phyloP scores from a whole-genome alignment of 768 basidiomycete species.

The Gautieria morchelliformis region DNA sequence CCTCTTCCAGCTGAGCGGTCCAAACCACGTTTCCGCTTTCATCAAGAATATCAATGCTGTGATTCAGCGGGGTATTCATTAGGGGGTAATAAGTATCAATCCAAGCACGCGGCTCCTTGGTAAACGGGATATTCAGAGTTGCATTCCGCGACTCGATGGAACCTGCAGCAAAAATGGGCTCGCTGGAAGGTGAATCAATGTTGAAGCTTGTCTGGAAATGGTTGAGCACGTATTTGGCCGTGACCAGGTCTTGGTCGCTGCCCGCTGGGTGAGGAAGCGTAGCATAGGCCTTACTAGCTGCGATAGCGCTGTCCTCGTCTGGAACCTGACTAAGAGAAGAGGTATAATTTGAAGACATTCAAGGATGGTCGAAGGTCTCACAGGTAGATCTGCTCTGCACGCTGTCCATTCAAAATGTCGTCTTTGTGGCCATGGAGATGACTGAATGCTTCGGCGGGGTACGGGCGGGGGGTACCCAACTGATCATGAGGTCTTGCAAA shows the following conservation, averaged over 20 bases:
- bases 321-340: slow-evolving; percentile 39
- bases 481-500: background rate
- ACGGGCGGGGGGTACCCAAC: background rate
- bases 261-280: slow-evolving; percentile 69
- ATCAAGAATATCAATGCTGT: slow-evolving; percentile 56
- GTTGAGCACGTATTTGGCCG: slow-evolving; percentile 56
- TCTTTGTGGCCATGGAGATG: slow-evolving; percentile 2
- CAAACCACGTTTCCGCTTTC: slow-evolving; percentile 45
- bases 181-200: slow-evolving; percentile 28
- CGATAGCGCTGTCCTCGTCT: slow-evolving; percentile 44
- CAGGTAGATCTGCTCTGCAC: slow-evolving; percentile 38
- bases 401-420: slow-evolving; percentile 20
- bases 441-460: background rate
- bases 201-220: slow-evolving; percentile 60
- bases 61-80: slow-evolving; percentile 67
- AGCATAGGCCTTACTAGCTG: slow-evolving; percentile 48
- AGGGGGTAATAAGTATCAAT: slow-evolving; percentile 85
- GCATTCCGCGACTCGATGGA: slow-evolving; percentile 55
- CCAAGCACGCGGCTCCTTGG: slow-evolving; percentile 57
- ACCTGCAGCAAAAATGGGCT: slow-evolving; percentile 64
- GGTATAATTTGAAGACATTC: background rate
- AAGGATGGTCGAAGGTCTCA: slow-evolving; percentile 16
- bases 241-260: slow-evolving; percentile 45
- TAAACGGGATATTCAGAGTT: slow-evolving; percentile 41
- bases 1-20: slow-evolving; percentile 66